These are phyloP conservation scores for Kwoniella shivajii DNA, from an alignment of 1,284 basidiomycete genomes.

Conservation along the genomic window DNA sequence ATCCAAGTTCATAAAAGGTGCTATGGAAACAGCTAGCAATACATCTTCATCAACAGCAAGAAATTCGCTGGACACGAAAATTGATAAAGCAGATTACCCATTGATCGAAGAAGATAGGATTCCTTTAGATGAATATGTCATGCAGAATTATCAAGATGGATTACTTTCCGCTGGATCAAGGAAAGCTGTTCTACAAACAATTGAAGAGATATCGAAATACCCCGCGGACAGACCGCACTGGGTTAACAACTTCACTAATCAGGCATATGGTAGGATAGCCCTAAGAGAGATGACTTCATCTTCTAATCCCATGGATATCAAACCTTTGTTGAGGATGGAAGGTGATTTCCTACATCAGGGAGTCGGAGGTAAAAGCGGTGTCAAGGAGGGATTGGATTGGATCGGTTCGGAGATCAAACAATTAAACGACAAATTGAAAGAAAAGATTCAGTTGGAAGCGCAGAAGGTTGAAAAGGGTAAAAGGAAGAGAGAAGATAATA, in stretches of 20 bases:
- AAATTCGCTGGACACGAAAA: not conserved
- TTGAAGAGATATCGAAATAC: slow-evolving; percentile 8
- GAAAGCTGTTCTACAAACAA: slow-evolving; percentile 11
- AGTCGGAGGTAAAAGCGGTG: slow-evolving; percentile 27
- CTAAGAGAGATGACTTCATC: slow-evolving; percentile 32
- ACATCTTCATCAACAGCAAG: not conserved
- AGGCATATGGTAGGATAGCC: slow-evolving; percentile 30
- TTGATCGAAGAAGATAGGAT: slow-evolving; percentile 7
- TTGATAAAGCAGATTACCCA: slow-evolving; percentile 1
- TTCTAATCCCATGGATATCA: slow-evolving; percentile 40
- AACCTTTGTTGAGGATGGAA: slow-evolving; percentile 36
- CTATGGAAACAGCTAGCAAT: slow-evolving; percentile 26
- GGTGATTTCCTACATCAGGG: slow-evolving; percentile 42
- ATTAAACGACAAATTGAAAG: slow-evolving; percentile 4
- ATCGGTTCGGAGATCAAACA: slow-evolving; percentile 32
- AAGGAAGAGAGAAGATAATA: not conserved
- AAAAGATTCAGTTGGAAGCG: not conserved
- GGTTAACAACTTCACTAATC: slow-evolving; percentile 6
- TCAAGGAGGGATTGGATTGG: slow-evolving; percentile 35
- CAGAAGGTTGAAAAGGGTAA: not conserved
- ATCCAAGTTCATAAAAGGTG: slow-evolving; percentile 44
- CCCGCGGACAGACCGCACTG: not conserved
- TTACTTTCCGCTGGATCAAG: slow-evolving; percentile 21
- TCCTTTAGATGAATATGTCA: slow-evolving; percentile 34
- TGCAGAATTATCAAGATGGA: slow-evolving; percentile 31